phyloP scores from a whole-genome alignment of 2,329 filamentous ascomycete genomes.

The Clarireedia monteithiana region DNA sequence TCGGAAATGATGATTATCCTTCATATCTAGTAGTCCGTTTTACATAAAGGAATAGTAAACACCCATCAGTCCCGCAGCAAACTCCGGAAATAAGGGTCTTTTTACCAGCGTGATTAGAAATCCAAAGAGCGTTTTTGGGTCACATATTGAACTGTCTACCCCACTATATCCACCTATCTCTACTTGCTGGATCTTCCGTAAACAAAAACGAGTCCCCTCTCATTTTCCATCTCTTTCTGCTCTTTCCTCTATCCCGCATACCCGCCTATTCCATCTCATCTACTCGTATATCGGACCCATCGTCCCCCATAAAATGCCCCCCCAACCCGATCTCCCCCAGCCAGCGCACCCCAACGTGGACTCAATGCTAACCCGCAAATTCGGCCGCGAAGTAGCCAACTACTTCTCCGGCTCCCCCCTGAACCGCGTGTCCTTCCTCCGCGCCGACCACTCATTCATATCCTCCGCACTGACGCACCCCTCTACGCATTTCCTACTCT shows the following conservation, averaged over 20 bases:
- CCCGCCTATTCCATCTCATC: neutral
- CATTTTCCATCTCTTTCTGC: neutral
- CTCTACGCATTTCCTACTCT: slow-evolving; percentile 63
- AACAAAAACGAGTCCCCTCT: neutral
- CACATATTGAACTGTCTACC: neutral
- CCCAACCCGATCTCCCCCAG: slow-evolving; percentile 27
- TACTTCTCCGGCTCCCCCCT: slow-evolving; percentile 76
- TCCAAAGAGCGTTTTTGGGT: neutral
- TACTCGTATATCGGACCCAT: neutral
- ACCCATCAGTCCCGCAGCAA: neutral
- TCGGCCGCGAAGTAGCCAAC: slow-evolving; percentile 73
- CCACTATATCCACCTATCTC: neutral
- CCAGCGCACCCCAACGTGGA: slow-evolving; percentile 27
- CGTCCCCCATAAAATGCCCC: slow-evolving; percentile 20
- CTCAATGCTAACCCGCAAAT: slow-evolving; percentile 64
- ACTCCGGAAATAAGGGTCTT: neutral
- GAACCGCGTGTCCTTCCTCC: slow-evolving; percentile 74
- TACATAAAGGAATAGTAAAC: neutral
- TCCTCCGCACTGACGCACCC: slow-evolving; percentile 58
- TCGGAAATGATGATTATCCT: neutral
- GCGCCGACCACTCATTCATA: slow-evolving; percentile 63
- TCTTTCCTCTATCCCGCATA: neutral
- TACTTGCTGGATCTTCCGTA: neutral
- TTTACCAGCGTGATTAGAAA: neutral
- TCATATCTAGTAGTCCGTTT: neutral